Base-by-base conservation (phyloP, 2,329 filamentous ascomycete genomes). In the Cytospora mali region DNA sequence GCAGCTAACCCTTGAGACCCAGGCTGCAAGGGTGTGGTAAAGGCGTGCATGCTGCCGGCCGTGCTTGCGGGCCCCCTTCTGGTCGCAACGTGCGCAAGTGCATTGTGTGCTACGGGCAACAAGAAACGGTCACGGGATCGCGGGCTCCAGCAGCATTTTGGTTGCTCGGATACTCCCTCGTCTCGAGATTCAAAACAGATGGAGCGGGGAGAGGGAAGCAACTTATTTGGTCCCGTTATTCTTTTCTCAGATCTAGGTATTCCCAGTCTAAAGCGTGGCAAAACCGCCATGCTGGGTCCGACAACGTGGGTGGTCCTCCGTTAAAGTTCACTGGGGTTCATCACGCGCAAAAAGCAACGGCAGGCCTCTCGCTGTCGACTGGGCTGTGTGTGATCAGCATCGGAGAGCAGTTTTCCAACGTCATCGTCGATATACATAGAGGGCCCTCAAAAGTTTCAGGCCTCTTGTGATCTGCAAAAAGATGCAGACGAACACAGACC, bases 41-140 rank as follows among this genome's bases (percentile, higher is more conserved):
- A n/a, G n/a, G n/a, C n/a, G n/a, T 27, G 35, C 58, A 27, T 25
- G 28, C n/a, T 31, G 27, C 33, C 39, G 21, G 50, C 39, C 14
- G 39, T 48, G 27, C 23, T 21, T 28, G 25, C 33, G 27, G 10
- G 3, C n/a, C 50, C 49, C 55, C 25, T 27, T 54, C 25, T 28
- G 7, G 21, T 46, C 23, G 46, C 25, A 42, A 52, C 31, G 31
- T 52, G 49, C 48, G 27, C 39, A 59, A 25, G 33, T n/a, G n/a
- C n/a, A n/a, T 33, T 35, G 14, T 18, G n/a, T 46, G 42, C 50
- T n/a, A 49, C 50, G 9, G 28, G 27, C n/a, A 54, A 28, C 49
- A 52, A 42, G 46, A 51, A 48, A 42, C 50, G 58, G 27, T 39
- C 49, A 49, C 50, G 58, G 58, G 29, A 54, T 60, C 42, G 50